Percentiles rank a stretch among this genome's conserved stretches.
phyloP scores from a whole-genome alignment of 192 early-diverging fungal species.

The Rhizoclosmatium sp. region DNA sequence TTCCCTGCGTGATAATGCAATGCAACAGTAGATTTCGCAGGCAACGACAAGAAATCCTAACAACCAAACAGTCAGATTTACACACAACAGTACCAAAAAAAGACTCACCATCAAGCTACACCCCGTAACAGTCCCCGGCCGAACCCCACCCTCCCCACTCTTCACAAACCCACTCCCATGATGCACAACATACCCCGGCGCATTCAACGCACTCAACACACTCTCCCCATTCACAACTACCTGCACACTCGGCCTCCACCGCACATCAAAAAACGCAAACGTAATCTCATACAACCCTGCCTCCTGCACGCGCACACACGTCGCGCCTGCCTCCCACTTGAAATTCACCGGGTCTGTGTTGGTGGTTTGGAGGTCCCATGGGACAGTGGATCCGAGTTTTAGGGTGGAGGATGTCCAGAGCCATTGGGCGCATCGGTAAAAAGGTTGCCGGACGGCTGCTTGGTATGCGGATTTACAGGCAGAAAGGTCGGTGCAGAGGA shows the following conservation, averaged over 20 bases:
- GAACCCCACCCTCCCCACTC: constrained; percentile 47
- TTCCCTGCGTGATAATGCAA: constrained; percentile 51
- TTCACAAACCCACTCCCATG: constrained; percentile 53
- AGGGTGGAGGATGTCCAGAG: constrained; percentile 54
- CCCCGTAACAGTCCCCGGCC: constrained; percentile 52
- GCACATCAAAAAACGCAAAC: constrained; percentile 55
- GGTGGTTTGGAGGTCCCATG: constrained; percentile 56
- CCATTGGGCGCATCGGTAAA: constrained; percentile 56
- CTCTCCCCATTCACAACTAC: constrained; percentile 64
- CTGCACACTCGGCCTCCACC: constrained; percentile 53
- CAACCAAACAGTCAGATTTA: not conserved
- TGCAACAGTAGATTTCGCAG: constrained; percentile 50
- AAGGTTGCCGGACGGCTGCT: constrained; percentile 45
- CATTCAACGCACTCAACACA: constrained; percentile 59
- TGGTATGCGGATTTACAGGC: constrained; percentile 49
- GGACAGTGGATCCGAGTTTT: constrained; percentile 50
- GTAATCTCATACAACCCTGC: constrained; percentile 61
- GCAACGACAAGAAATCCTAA: constrained; percentile 58
- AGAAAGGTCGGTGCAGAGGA: constrained; percentile 53
- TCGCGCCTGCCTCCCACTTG: constrained; percentile 45
- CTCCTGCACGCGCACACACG: constrained; percentile 45
- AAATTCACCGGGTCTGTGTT: constrained; percentile 65
- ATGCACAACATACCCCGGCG: constrained; percentile 59
- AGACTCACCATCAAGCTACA: constrained; percentile 53
- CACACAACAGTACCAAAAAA: not conserved